Conservation (phyloP, 345 rosid genomes). For the Gossypium sturtianum region DNA sequence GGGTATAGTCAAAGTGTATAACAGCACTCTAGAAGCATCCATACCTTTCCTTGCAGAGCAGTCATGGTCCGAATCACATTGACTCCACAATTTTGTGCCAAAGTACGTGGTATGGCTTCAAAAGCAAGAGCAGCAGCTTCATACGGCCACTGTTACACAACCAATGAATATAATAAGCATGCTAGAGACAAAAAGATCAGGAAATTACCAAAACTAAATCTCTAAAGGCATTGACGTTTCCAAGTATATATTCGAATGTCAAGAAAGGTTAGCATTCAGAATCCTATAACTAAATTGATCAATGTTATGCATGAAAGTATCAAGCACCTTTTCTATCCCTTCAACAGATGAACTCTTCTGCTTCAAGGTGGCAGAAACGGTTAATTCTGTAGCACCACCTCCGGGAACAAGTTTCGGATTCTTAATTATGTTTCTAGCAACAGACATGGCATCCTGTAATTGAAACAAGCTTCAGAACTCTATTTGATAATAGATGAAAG, state of each 20-base stretch:
- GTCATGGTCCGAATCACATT: conserved; percentile 83
- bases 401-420: conserved; percentile 93
- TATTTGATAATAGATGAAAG: background rate
- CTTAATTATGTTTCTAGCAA: conserved; percentile 92
- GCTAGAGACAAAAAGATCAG: background rate
- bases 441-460: conserved; percentile 89
- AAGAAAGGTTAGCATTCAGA: background rate
- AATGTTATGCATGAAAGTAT: background rate
- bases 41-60: conserved; percentile 85
- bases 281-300: background rate
- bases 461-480: conserved; percentile 3
- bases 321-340: conserved; percentile 80
- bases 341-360: conserved; percentile 88
- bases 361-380: conserved; percentile 86
- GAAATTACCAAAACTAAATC: background rate
- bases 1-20: background rate
- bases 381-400: conserved; percentile 91
- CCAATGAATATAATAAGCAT: background rate
- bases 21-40: background rate
- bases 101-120: conserved; percentile 89
- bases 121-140: conserved; percentile 98
- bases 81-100: conserved; percentile 80
- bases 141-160: conserved; percentile 77
- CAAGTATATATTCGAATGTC: background rate
- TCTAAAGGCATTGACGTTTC: background rate